Conservation (phyloP, 148 eudicot species). For the Tetragonia tetragonoides region DNA sequence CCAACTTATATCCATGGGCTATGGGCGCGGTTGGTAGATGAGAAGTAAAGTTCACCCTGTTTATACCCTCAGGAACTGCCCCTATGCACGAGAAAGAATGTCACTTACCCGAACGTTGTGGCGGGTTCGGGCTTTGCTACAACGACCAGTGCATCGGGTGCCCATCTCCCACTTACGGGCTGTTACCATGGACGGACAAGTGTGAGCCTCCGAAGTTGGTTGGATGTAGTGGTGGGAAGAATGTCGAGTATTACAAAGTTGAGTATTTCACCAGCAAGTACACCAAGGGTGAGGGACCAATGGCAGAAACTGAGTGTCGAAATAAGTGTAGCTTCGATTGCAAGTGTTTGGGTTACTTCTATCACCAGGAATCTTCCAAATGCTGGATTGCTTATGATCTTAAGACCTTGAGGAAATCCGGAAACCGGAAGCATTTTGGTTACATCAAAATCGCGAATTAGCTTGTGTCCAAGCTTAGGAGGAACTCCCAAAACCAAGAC, state of each 20-base stretch:
- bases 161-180: conserved; percentile 36
- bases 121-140: conserved; percentile 48
- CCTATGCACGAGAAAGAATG: conserved; percentile 31
- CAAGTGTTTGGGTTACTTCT: conserved; percentile 56
- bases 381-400: conserved; percentile 64
- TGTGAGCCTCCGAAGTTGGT: conserved; percentile 29
- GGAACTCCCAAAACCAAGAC: too few relatives aligned
- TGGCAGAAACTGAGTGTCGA: conserved; percentile 29
- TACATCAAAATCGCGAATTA: conserved; percentile 34
- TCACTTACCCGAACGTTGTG: conserved; percentile 46
- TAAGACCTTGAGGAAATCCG: conserved; percentile 43
- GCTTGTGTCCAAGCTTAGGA: too few relatives aligned
- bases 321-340: conserved; percentile 54
- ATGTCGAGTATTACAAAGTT: conserved; percentile 41
- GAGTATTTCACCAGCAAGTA: conserved; percentile 44
- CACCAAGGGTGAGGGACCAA: conserved; percentile 40
- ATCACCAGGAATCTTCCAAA: conserved; percentile 35
- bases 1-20: conserved; percentile 1
- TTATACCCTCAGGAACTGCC: conserved; percentile 11
- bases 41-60: conserved; percentile 35
- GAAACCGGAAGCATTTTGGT: conserved; percentile 35
- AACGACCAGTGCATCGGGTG: conserved; percentile 49
- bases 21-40: conserved; percentile 17
- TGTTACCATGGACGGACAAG: conserved; percentile 43
- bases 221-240: conserved; percentile 25